Evolutionary conservation across 345 rosid genomes (phyloP), one percentile per base, ranked within the genome.

Genomic region (Trapa incisa): DNA sequence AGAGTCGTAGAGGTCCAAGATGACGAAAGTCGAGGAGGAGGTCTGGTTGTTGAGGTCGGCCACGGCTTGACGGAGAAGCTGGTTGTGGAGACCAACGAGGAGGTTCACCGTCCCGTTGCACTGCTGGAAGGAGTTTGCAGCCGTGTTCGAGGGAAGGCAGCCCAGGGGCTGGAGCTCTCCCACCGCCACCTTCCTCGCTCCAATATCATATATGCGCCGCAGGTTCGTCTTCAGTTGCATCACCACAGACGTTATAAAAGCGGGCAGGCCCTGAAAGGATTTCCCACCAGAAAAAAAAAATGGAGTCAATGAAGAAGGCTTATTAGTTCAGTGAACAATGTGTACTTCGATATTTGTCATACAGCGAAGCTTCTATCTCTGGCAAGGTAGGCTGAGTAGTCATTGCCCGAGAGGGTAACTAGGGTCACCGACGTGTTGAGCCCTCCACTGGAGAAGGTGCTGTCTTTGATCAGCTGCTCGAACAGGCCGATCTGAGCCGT

Each of bases 321-420:
- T 0, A 45, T 45, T 45, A 45, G 48, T 45, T 45, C 48, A 7
- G 48, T 45, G 2, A 45, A 2, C 48, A 45, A 11, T 11, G 11
- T 10, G 10, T 11, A 45, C 48, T 45, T 41, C 7, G 43, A 22
- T 41, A 41, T 1, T 41, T 41, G 43, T 41, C 43, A 35, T 69
- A 91, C 96, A 78, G 68, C 60, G 39, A 71, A n/a, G n/a, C 90
- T 72, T 69, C 86, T 86, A 32, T 80, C 80, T 2, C 32, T 63
- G 65, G 66, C 29, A 9, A 69, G 0, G 75, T 76, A 87, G 71
- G 77, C 36, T 2, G 66, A 61, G 75, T 90, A 93, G 77, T 93
- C 97, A 65, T 88, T 93, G 78, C 96, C 96, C 13, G 89, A 81
- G 45, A 83, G 67, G 45, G 85, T 77, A 60, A 88, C 81, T 2